Percentiles rank a stretch among this genome's conserved stretches.
Conservation (phyloP, 169 alveolate genomes). For the Perkinsus chesapeaki region DNA sequence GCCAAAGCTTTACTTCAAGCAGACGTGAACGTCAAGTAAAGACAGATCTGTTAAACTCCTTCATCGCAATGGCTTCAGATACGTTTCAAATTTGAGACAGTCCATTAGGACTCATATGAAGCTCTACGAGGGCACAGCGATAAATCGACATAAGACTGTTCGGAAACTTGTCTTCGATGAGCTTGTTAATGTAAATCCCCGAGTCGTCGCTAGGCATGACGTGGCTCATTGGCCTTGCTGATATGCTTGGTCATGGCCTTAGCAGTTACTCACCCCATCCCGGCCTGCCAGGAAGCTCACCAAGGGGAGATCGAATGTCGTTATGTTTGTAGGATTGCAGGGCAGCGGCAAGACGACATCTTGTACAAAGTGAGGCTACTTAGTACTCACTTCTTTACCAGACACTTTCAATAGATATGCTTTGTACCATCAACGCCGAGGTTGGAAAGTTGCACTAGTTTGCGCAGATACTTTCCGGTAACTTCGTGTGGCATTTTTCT, state of each 20-base stretch:
- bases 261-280: neutral
- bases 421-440: neutral
- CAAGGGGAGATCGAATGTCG: slow-evolving; percentile 85
- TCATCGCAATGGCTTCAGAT: too few relatives aligned
- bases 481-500: neutral
- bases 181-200: neutral
- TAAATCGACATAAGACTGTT: neutral
- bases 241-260: neutral
- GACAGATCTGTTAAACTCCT: neutral
- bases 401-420: neutral
- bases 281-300: neutral
- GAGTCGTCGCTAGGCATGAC: too few relatives aligned
- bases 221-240: neutral
- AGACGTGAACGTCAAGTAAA: slow-evolving; percentile 73
- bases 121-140: neutral
- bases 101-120: neutral
- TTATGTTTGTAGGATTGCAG: slow-evolving; percentile 98
- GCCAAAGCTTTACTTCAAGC: slow-evolving; percentile 78
- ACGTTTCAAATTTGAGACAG: neutral
- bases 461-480: slow-evolving; percentile 97
- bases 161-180: neutral
- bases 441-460: slow-evolving; percentile 94
- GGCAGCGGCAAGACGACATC: slow-evolving; percentile 99
- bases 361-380: slow-evolving; percentile 87
- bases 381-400: neutral